Conservation (phyloP, 768 basidiomycete species). For the Lactarius pseudohatsudake region DNA sequence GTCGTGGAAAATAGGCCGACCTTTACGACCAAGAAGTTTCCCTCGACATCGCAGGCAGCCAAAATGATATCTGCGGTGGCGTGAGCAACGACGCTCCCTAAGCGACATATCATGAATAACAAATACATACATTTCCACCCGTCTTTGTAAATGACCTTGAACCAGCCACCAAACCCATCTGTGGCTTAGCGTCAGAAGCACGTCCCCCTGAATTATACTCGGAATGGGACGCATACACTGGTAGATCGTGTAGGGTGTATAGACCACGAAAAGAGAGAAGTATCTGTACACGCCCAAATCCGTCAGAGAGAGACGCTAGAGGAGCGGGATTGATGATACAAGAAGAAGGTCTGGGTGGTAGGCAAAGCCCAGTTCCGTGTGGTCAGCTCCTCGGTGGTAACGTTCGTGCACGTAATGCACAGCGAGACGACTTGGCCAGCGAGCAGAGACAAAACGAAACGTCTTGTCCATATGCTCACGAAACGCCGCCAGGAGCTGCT, state of each 20-base stretch:
- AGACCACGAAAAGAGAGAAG: conserved; percentile 68
- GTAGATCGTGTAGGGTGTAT: conserved; percentile 90
- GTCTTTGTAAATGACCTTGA: conserved; percentile 64
- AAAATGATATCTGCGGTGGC: conserved; percentile 63
- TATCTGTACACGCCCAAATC: conserved; percentile 50
- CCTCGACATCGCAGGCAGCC: conserved; percentile 82
- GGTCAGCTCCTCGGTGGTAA: conserved; percentile 79
- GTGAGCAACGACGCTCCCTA: not conserved
- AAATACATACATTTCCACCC: conserved; percentile 80
- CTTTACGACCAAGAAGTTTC: conserved; percentile 84
- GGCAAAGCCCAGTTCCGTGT: conserved; percentile 68
- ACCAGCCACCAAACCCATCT: conserved; percentile 89
- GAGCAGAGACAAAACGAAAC: conserved; percentile 66
- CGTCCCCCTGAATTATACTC: not conserved
- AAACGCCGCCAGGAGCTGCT: conserved; percentile 58
- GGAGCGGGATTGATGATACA: conserved; percentile 49
- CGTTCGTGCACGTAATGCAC: conserved; percentile 87
- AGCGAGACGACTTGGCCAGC: conserved; percentile 83
- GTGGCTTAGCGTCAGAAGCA: conserved; percentile 5
- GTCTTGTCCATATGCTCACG: conserved; percentile 74
- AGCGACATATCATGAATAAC: not conserved
- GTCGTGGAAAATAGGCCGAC: conserved; percentile 34
- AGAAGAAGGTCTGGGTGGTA: conserved; percentile 80
- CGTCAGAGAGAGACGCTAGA: not conserved
- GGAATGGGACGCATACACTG: conserved; percentile 53